Evolutionary conservation across 2,329 filamentous ascomycete species (phyloP).

Genomic region (Torrubiellomyces zombiae): DNA sequence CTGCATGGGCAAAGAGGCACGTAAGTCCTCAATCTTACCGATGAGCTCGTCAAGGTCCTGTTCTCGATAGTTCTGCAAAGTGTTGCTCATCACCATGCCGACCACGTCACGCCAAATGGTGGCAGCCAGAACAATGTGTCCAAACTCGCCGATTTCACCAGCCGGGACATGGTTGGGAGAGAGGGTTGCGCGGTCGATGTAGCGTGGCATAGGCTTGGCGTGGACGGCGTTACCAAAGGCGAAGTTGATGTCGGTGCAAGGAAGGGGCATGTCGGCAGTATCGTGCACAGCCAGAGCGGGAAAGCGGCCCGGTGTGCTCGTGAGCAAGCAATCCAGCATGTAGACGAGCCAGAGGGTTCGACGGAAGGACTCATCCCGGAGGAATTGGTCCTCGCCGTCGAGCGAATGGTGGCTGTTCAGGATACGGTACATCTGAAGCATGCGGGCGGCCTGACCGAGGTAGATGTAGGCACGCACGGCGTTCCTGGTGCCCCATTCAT

Average conservation of each 20-base stretch:
- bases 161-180: constrained; percentile 20
- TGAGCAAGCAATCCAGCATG: constrained; percentile 44
- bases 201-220: constrained; percentile 35
- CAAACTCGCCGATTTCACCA: constrained; percentile 43
- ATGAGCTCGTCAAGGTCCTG: constrained; percentile 33
- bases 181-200: constrained; percentile 19
- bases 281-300: constrained; percentile 38
- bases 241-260: constrained; percentile 45
- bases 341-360: constrained; percentile 47
- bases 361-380: constrained; percentile 43
- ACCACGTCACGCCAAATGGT: constrained; percentile 46
- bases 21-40: constrained; percentile 36
- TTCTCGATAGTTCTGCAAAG: constrained; percentile 34
- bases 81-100: constrained; percentile 40
- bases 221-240: constrained; percentile 43
- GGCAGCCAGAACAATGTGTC: constrained; percentile 42
- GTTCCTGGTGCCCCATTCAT: constrained; percentile 46
- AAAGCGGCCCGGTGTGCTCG: constrained; percentile 42
- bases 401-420: constrained; percentile 36
- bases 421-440: constrained; percentile 48
- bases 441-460: constrained; percentile 44
- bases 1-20: constrained; percentile 38
- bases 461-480: constrained; percentile 47
- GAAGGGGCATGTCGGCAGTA: constrained; percentile 36
- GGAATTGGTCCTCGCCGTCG: constrained; percentile 38